phyloP scores from a whole-genome alignment of 306 rosid species.

The Betula pendula region DNA sequence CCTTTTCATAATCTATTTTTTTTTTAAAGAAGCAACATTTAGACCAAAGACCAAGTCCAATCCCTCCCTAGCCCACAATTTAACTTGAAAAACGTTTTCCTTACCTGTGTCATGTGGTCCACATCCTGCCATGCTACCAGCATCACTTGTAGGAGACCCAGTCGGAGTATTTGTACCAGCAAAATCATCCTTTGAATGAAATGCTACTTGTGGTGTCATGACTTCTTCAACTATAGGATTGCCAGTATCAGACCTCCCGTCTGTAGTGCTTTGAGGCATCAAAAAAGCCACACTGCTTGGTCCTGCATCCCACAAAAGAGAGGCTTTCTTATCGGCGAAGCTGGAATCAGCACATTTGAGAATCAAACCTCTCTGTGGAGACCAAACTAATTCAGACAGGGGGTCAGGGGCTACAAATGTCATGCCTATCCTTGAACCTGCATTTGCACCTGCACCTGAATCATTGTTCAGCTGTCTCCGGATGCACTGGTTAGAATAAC shows the following conservation, averaged over 20 bases:
- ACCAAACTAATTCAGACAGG: slow-evolving; percentile 91
- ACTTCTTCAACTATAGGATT: slow-evolving; percentile 39
- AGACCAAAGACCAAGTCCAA: slow-evolving; percentile 7
- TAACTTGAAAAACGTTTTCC: slow-evolving; percentile 6
- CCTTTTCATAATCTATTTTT: neutral
- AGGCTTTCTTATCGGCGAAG: slow-evolving; percentile 40
- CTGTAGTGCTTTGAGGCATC: slow-evolving; percentile 37
- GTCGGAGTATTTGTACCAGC: slow-evolving; percentile 30
- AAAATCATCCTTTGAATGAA: slow-evolving; percentile 28
- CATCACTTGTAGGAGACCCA: slow-evolving; percentile 27
- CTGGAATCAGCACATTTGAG: slow-evolving; percentile 60
- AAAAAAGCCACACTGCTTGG: slow-evolving; percentile 60
- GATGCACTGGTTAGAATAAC: slow-evolving; percentile 38
- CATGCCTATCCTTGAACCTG: slow-evolving; percentile 55
- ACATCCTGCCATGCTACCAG: slow-evolving; percentile 31
- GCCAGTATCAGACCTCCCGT: slow-evolving; percentile 32
- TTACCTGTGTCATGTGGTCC: slow-evolving; percentile 43
- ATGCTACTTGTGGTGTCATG: slow-evolving; percentile 31
- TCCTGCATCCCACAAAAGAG: slow-evolving; percentile 44
- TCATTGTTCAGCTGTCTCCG: slow-evolving; percentile 41
- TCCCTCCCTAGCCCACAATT: neutral
- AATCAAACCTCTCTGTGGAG: slow-evolving; percentile 67
- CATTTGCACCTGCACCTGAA: slow-evolving; percentile 98
- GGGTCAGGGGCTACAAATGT: slow-evolving; percentile 52
- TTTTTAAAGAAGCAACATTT: slow-evolving; percentile 10